Conservation (phyloP, 106 monocot species). For the Amphibolis antarctica region DNA sequence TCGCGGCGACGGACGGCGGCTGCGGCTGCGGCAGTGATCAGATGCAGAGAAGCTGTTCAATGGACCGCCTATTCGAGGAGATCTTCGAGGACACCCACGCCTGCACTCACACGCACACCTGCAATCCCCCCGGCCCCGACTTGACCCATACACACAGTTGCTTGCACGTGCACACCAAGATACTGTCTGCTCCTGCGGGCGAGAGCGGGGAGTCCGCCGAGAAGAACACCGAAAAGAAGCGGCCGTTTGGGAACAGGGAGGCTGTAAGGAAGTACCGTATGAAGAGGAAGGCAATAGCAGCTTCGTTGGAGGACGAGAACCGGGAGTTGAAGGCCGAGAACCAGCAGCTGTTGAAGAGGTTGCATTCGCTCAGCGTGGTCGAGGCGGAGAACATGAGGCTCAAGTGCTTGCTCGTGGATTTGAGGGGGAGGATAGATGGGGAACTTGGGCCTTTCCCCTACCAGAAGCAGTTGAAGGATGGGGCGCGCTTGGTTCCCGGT, state of each 20-base stretch:
- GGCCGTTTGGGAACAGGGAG: slow-evolving; percentile 46
- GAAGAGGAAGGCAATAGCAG: slow-evolving; percentile 79
- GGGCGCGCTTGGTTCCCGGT: slow-evolving; percentile 16
- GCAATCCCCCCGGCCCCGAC: slow-evolving; percentile 72
- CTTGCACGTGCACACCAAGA: slow-evolving; percentile 90
- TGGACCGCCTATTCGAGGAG: slow-evolving; percentile 75
- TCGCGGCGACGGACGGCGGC: slow-evolving; percentile 13
- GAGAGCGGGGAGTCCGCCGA: slow-evolving; percentile 23
- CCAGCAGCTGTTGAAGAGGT: slow-evolving; percentile 48
- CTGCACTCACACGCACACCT: slow-evolving; percentile 91
- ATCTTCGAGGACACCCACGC: slow-evolving; percentile 61
- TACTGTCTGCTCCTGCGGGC: slow-evolving; percentile 30
- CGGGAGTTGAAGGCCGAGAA: slow-evolving; percentile 46
- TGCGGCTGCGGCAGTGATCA: slow-evolving; percentile 12
- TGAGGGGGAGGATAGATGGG: slow-evolving; percentile 87
- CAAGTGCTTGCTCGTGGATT: slow-evolving; percentile 79
- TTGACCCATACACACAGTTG: slow-evolving; percentile 89
- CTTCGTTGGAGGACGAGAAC: slow-evolving; percentile 80
- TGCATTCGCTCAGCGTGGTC: slow-evolving; percentile 41
- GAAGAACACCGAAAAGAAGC: slow-evolving; percentile 38
- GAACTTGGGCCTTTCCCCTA: slow-evolving; percentile 89
- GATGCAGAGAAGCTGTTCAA: slow-evolving; percentile 39
- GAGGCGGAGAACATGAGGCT: slow-evolving; percentile 76
- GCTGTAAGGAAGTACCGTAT: slow-evolving; percentile 73
- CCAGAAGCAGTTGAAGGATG: slow-evolving; percentile 25